A percentile compares a stretch with the other conserved stretches of the same genome.
phyloP scores from a whole-genome alignment of 108 stramenopile genomes.

The Fistulifera pelliculosa region DNA sequence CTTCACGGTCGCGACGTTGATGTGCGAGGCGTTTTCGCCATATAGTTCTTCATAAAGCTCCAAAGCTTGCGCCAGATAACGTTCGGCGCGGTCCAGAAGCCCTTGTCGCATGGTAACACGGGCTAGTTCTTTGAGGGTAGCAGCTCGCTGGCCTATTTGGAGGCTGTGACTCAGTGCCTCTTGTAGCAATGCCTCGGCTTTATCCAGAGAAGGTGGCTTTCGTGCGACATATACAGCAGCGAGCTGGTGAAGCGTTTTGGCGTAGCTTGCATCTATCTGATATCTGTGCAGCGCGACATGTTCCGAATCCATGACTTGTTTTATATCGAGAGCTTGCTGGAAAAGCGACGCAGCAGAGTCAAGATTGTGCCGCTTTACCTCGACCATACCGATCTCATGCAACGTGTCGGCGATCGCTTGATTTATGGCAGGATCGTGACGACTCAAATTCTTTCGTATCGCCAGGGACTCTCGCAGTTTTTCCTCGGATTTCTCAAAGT shows the following conservation, averaged over 20 bases:
- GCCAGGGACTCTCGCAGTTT: conserved; percentile 18
- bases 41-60: conserved; percentile 53
- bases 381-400: conserved; percentile 52
- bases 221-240: conserved; percentile 47
- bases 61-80: conserved; percentile 39
- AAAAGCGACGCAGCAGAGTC: conserved; percentile 34
- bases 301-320: conserved; percentile 18
- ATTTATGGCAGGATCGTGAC: neutral
- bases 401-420: conserved; percentile 24
- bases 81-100: conserved; percentile 34
- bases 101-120: conserved; percentile 55
- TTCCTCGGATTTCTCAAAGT: conserved; percentile 30
- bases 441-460: conserved; percentile 11
- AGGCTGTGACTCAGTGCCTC: conserved; percentile 38
- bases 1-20: conserved; percentile 58
- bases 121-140: conserved; percentile 60
- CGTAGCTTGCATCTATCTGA: conserved; percentile 29
- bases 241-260: conserved; percentile 57
- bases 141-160: conserved; percentile 60
- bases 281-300: neutral
- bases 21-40: conserved; percentile 42
- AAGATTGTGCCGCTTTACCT: conserved; percentile 54
- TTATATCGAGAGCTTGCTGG: conserved; percentile 32
- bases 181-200: conserved; percentile 40
- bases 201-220: conserved; percentile 44